phyloP scores from a whole-genome alignment of 148 eudicot genomes.

The Rhododendron griersonianum region DNA sequence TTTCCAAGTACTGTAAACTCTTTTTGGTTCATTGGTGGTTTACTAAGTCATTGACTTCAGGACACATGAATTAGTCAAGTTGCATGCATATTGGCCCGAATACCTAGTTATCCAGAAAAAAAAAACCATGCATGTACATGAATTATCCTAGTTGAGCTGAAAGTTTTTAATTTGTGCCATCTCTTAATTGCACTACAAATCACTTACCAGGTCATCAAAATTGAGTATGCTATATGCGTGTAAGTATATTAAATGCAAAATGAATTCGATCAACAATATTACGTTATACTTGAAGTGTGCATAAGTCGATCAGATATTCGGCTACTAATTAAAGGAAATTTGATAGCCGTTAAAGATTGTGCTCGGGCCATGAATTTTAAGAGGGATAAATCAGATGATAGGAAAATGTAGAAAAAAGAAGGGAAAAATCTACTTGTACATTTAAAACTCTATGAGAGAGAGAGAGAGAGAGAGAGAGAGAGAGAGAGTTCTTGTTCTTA shows the following conservation, averaged over 20 bases:
- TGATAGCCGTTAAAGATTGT: not conserved
- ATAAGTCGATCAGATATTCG: no score
- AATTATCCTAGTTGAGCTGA: not conserved
- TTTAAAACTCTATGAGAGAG: not conserved
- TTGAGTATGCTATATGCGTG: not conserved
- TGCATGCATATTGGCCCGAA: no score
- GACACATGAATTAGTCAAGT: no score
- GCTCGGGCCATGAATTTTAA: not conserved
- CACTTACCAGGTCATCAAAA: not conserved
- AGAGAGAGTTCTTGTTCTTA: not conserved
- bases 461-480: no score
- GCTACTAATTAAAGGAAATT: no score
- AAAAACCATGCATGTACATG: not conserved
- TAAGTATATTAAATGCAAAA: not conserved
- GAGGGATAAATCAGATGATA: not conserved
- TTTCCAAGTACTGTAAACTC: no score
- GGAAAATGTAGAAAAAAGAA: not conserved
- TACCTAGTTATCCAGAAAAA: no score
- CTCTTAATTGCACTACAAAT: not conserved
- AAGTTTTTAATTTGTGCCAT: not conserved
- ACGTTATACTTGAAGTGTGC: no score
- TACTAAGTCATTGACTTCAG: no score
- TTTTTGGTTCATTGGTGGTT: no score
- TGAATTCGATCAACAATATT: no score
- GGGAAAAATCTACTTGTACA: not conserved